Evolutionary conservation across 495 filamentous ascomycete genomes (phyloP), one percentile per base, ranked within the genome.

Genomic region (Poronia punctata): DNA sequence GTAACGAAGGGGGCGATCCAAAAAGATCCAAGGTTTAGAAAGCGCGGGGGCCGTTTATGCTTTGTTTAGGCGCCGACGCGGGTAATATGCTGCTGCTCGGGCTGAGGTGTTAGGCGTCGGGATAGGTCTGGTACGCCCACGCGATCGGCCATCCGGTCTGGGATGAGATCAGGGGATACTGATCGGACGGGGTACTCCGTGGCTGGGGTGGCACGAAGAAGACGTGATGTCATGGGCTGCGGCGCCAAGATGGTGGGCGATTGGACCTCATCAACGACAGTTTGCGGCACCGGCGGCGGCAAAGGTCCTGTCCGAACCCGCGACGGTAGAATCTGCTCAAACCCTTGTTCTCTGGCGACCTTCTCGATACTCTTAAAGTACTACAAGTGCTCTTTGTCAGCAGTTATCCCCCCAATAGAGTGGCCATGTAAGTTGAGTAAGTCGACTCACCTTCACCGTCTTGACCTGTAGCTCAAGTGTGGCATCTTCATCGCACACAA

Each of bases 401-500:
- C 18, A 35, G 9, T 29, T 27, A 28, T 29, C 8, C n/a, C 10
- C 38, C 12, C 19, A 24, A 14, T 10, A 27, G 1, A 14, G 22
- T 28, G 30, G 14, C 31, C 1, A 10, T 21, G 2, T 18, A 7
- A 10, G 19, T 19, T n/a, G 15, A 7, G 3, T 8, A 28, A n/a
- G 40, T 19, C 15, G 31, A 19, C 39, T 40, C 58, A 80, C 78
- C 68, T 84, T 87, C 35, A 90, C 86, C 0, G 86, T 90, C 73
- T 89, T 90, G 33, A 90, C 86, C 59, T 83, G 77, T 45, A 93
- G 64, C 54, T 93, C 86, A 4, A 85, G 66, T 1, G 86, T 90
- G 7, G 86, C 86, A 52, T 93, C 86, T 40, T 88, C 84, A 49
- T 93, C 86, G 31, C 84, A 86, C 3, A 90, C 83, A 23, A 90